Base-by-base conservation (phyloP, 208 protist species). In the Wallacemonas sp. region DNA sequence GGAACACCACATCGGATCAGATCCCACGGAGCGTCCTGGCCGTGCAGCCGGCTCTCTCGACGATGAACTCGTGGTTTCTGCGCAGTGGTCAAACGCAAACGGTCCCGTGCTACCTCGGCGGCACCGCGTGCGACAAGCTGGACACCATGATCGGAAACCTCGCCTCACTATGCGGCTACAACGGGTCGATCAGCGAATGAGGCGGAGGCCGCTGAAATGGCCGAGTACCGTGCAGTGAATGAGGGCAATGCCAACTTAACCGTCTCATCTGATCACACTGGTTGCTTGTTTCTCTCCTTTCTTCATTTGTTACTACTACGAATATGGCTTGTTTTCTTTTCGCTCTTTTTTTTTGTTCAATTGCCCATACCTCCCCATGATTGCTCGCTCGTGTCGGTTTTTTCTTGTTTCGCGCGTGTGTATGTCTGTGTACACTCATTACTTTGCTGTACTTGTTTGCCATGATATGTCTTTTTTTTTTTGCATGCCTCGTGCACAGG, bases 1-100 rank as follows among this genome's bases (percentile, higher is more conserved):
- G 57, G 1, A 22, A 49, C 18, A 7, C 72, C 28, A 67, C 54
- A 0, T 42, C 49, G 11, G 52, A 62, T 20, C 12, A 22, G 20
- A 55, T 75, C 14, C 26, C 72, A 4, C 63, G 71, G 18, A 57
- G 39, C 29, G 48, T 82, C 11, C 44, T 91, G 48, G 62, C 66
- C 7, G 65, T 84, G 32, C 62, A 74, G 25, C 71, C 75, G 7
- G 59, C 76, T 31, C 52, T 57, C 14, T 76, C 69, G 10, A 5
- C 67, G 1, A 72, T 79, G 45, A 65, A 69, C 10, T 70, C 57
- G 36, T 81, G 72, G 67, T 87, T 79, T 42, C 36, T 87, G 32
- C 74, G 72, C 16, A 74, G 61, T 20, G 59, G 54, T 0, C 62
- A 67, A 20, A 72, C 50, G 29, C 78, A 87, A 28, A 79, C 61